Evolutionary conservation across 2,329 filamentous ascomycete species (phyloP).

Genomic region (Botrytis galanthina): DNA sequence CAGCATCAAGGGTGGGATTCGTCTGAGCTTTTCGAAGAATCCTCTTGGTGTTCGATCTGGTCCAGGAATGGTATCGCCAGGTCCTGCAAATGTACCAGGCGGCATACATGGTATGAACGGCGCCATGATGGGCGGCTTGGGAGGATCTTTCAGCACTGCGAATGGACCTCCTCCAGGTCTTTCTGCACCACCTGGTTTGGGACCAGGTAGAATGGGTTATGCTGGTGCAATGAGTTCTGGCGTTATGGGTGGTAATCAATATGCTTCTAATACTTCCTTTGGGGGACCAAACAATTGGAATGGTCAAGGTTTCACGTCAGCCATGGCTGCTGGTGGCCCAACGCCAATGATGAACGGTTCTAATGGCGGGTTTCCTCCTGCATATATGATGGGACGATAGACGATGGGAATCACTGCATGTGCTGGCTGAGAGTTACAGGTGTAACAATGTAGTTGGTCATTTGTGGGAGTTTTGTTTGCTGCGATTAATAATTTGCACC

Average conservation of each 20-base stretch:
- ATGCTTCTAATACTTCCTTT: constrained; percentile 30
- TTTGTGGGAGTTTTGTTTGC: constrained; percentile 27
- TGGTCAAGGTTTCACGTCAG: constrained; percentile 31
- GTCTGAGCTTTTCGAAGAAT: constrained; percentile 96
- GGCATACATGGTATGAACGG: constrained; percentile 57
- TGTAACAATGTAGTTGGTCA: constrained; percentile 16
- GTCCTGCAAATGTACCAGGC: constrained; percentile 44
- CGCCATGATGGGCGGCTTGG: constrained; percentile 47
- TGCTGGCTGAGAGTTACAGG: neutral
- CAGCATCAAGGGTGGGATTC: constrained; percentile 90
- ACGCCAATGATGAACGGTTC: constrained; percentile 34
- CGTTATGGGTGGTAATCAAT: constrained; percentile 32
- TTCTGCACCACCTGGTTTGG: constrained; percentile 69
- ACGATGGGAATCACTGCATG: constrained; percentile 20
- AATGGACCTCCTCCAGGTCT: constrained; percentile 78
- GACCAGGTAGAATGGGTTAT: constrained; percentile 37
- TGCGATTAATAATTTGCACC: constrained; percentile 2
- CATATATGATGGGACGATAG: constrained; percentile 41
- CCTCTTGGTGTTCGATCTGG: constrained; percentile 86
- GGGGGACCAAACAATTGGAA: constrained; percentile 35
- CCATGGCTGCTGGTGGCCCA: constrained; percentile 37
- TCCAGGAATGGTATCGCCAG: constrained; percentile 48
- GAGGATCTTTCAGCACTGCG: constrained; percentile 41
- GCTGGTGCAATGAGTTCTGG: constrained; percentile 28
- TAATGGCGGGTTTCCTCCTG: constrained; percentile 37